Percentiles rank a stretch among this genome's conserved stretches.
phyloP scores from a whole-genome alignment of 441 rosid species.

The Populus hybrid region DNA sequence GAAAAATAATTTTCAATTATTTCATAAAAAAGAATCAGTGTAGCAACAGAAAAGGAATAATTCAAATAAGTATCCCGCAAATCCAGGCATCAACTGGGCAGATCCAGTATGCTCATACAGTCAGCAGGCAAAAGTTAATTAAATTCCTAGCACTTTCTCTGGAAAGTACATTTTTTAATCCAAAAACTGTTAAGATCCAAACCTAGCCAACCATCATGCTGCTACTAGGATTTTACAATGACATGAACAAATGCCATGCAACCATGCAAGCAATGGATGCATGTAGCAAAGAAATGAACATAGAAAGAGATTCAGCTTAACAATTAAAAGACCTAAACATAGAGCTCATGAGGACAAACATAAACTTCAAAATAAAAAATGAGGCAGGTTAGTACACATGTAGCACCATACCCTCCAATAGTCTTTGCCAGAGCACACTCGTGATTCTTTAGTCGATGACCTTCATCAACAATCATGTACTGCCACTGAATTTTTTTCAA shows the following conservation, averaged over 20 bases:
- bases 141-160: background rate
- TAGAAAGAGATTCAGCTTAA: constrained; percentile 6
- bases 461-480: constrained; percentile 99
- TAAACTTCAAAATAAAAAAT: background rate
- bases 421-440: constrained; percentile 92
- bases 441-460: constrained; percentile 96
- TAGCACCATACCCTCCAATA: constrained; percentile 70
- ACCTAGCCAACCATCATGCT: background rate
- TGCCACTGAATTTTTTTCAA: constrained; percentile 86
- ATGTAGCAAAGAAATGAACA: background rate
- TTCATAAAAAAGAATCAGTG: background rate
- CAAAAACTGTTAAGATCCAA: background rate
- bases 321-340: background rate
- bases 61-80: background rate
- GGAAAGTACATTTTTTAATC: background rate
- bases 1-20: background rate
- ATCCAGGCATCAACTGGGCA: background rate
- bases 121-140: background rate
- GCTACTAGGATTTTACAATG: background rate
- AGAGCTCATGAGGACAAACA: background rate
- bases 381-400: constrained; percentile 12
- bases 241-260: background rate
- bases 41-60: background rate
- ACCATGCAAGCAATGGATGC: background rate
- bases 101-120: background rate